A percentile compares a stretch with the other conserved stretches of the same genome.
These are phyloP conservation scores for Linum tenue DNA, from an alignment of 345 rosid species.

Conservation along the genomic window DNA sequence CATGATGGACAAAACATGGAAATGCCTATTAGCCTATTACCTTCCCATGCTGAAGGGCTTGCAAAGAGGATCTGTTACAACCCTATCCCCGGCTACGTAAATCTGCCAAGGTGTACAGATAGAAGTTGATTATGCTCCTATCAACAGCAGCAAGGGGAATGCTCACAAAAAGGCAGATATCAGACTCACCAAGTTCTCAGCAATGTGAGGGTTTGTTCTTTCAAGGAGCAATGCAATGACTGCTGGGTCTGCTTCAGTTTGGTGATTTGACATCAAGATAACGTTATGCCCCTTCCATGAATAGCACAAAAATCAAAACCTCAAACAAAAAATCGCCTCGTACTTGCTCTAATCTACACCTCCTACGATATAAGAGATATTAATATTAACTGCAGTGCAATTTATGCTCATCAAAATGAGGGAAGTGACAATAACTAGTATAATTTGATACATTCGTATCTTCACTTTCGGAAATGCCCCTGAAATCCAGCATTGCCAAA, in stretches of 20 bases:
- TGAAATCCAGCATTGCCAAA: too few species aligned
- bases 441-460: too few species aligned
- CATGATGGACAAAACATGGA: conserved; percentile 16
- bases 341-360: too few species aligned
- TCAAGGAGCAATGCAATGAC: conserved; percentile 80
- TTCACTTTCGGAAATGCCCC: too few species aligned
- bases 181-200: conserved; percentile 62
- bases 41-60: conserved; percentile 99
- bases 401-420: too few species aligned
- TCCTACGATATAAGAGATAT: too few species aligned
- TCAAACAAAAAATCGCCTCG: conserved; percentile 5
- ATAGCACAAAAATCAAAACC: conserved; percentile 6
- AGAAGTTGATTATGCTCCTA: conserved; percentile 17
- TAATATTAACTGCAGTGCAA: too few species aligned
- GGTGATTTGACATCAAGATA: conserved; percentile 88
- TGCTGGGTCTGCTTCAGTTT: conserved; percentile 96
- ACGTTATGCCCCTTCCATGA: conserved; percentile 82
- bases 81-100: conserved; percentile 96
- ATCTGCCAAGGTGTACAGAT: conserved; percentile 36
- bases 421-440: too few species aligned
- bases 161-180: conserved; percentile 12
- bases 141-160: conserved; percentile 11
- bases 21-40: conserved; percentile 22
- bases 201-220: conserved; percentile 44
- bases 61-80: conserved; percentile 91